Evolutionary conservation across 306 rosid genomes (phyloP).

Genomic region (Mimosa bimucronata): DNA sequence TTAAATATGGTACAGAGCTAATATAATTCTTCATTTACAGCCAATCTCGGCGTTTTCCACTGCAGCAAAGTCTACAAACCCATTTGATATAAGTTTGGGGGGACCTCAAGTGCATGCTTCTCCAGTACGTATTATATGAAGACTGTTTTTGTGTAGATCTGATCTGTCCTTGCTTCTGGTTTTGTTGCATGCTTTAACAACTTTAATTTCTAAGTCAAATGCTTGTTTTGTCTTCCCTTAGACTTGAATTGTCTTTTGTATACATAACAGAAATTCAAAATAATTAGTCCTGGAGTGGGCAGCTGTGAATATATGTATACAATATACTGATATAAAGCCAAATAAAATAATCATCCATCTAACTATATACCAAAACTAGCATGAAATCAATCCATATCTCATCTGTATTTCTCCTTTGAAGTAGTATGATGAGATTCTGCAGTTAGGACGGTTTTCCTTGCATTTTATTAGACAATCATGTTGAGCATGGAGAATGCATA

Average conservation of each 20-base stretch:
- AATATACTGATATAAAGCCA: not conserved
- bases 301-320: not conserved
- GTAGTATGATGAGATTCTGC: not conserved
- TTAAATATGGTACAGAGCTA: constrained; percentile 30
- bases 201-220: constrained; percentile 5
- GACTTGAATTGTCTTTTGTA: constrained; percentile 12
- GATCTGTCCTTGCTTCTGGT: not conserved
- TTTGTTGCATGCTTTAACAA: constrained; percentile 1
- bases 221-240: constrained; percentile 14
- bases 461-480: too few species aligned
- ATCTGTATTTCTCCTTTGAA: not conserved
- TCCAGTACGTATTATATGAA: constrained; percentile 52
- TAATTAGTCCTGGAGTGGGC: not conserved
- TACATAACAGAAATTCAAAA: constrained; percentile 2
- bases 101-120: constrained; percentile 41
- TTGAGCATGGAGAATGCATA: not conserved
- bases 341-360: not conserved
- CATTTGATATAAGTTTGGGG: constrained; percentile 61
- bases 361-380: not conserved
- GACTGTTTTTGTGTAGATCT: constrained; percentile 23
- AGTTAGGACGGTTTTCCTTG: too few species aligned
- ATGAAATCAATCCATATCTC: not conserved
- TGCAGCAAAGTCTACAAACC: constrained; percentile 55
- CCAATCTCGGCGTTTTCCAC: constrained; percentile 45
- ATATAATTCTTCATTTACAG: constrained; percentile 51